Conservation (phyloP, 2,329 filamentous ascomycete genomes). For the Gnomoniopsis smithogilvyi region DNA sequence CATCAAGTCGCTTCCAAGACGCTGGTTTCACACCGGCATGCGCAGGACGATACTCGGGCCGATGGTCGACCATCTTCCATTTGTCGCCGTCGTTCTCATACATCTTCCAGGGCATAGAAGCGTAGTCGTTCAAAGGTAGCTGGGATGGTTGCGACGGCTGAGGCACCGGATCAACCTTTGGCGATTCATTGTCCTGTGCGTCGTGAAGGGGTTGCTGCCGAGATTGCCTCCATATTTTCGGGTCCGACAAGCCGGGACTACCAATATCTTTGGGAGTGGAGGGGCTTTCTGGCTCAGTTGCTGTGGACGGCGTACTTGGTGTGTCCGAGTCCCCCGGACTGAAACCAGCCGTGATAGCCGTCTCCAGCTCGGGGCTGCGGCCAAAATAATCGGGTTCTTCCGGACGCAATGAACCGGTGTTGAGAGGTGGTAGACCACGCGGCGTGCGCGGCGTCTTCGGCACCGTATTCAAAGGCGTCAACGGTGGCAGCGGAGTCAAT, state of each 20-base stretch:
- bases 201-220: background rate
- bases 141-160: background rate
- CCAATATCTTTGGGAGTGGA: slow-evolving; percentile 7
- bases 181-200: background rate
- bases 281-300: slow-evolving; percentile 8
- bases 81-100: background rate
- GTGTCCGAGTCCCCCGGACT: slow-evolving; percentile 9
- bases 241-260: background rate
- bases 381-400: background rate
- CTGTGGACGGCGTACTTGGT: slow-evolving; percentile 14
- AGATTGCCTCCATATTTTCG: background rate
- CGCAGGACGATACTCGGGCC: background rate
- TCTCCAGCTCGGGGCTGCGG: slow-evolving; percentile 9
- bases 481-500: background rate
- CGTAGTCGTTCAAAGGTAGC: background rate
- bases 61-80: slow-evolving; percentile 10
- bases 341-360: slow-evolving; percentile 3
- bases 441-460: slow-evolving; percentile 4
- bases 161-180: background rate
- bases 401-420: background rate
- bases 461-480: background rate
- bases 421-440: background rate
- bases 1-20: slow-evolving; percentile 10
- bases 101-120: background rate
- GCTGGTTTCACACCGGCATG: slow-evolving; percentile 2